Evolutionary conservation across 768 basidiomycete species (phyloP).

Genomic region (Leucocoprinus sp.): DNA sequence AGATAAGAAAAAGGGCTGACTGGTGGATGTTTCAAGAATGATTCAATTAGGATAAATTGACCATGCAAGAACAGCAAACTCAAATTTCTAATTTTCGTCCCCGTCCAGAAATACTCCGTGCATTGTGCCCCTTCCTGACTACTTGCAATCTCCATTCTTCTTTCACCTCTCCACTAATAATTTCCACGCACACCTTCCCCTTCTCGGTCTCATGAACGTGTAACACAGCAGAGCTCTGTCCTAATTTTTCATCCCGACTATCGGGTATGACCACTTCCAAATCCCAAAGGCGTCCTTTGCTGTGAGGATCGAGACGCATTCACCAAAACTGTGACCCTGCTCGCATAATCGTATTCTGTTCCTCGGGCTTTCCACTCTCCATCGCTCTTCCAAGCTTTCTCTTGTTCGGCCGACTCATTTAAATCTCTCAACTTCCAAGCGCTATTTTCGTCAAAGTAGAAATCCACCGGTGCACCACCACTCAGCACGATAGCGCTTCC

Average conservation of each 20-base stretch:
- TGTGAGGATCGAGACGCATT: neutral
- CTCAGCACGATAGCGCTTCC: conserved; percentile 19
- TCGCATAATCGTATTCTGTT: conserved; percentile 5
- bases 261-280: neutral
- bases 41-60: too few relatives aligned
- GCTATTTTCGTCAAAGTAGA: conserved; percentile 1
- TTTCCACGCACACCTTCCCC: neutral
- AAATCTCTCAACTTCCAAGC: conserved; percentile 2
- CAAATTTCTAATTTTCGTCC: conserved; percentile 1
- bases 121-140: neutral
- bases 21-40: too few relatives aligned
- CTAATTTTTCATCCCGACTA: conserved; percentile 2
- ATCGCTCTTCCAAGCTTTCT: neutral
- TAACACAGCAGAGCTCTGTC: neutral
- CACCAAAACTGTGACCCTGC: conserved; percentile 1
- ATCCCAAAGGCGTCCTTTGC: neutral
- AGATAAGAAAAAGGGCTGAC: too few relatives aligned
- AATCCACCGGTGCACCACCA: neutral
- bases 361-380: conserved; percentile 1
- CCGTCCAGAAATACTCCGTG: neutral
- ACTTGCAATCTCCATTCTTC: conserved; percentile 2
- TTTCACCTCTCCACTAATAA: neutral
- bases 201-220: neutral
- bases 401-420: neutral
- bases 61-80: too few relatives aligned